Evolutionary conservation across 129 eudicot species (phyloP).

Genomic region (Calendula officinalis): DNA sequence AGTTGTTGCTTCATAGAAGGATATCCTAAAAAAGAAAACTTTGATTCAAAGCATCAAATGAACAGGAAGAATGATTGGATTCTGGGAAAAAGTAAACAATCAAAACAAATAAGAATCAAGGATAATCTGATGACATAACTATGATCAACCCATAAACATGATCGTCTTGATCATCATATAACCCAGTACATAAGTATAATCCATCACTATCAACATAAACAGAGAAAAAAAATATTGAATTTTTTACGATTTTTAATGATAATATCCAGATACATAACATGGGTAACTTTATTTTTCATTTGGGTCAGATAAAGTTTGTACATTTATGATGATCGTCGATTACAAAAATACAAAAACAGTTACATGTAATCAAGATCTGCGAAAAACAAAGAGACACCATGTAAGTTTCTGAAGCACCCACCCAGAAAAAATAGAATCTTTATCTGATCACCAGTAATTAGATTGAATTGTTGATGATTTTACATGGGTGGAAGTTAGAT

Average conservation of each 20-base stretch:
- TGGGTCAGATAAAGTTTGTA: constrained; percentile 28
- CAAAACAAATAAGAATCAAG: constrained; percentile 14
- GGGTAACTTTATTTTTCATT: constrained; percentile 29
- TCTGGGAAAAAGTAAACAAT: constrained; percentile 21
- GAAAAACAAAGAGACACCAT: constrained; percentile 35
- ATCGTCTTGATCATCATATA: constrained; percentile 32
- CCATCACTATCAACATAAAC: constrained; percentile 2
- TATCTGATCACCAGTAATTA: constrained; percentile 27
- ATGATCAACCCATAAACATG: constrained; percentile 37
- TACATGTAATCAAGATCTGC: constrained; percentile 57
- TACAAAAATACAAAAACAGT: constrained; percentile 37
- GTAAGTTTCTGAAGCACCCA: constrained; percentile 20
- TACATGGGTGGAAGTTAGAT: constrained; percentile 25
- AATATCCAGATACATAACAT: constrained; percentile 15
- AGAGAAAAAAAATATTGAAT: not conserved
- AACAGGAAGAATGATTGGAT: constrained; percentile 11
- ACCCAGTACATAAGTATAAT: constrained; percentile 36
- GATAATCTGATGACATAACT: constrained; percentile 24
- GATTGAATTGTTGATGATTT: constrained; percentile 17
- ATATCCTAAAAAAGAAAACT: constrained; percentile 41
- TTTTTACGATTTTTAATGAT: not conserved
- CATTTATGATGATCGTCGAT: constrained; percentile 58
- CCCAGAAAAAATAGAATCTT: constrained; percentile 28
- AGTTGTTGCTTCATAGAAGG: constrained; percentile 40
- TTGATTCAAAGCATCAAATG: constrained; percentile 15